Percentiles rank a stretch among this genome's conserved stretches.
Evolutionary conservation across 2,329 filamentous ascomycete species (phyloP).

Genomic region (Neoscytalidium dimidiatum): DNA sequence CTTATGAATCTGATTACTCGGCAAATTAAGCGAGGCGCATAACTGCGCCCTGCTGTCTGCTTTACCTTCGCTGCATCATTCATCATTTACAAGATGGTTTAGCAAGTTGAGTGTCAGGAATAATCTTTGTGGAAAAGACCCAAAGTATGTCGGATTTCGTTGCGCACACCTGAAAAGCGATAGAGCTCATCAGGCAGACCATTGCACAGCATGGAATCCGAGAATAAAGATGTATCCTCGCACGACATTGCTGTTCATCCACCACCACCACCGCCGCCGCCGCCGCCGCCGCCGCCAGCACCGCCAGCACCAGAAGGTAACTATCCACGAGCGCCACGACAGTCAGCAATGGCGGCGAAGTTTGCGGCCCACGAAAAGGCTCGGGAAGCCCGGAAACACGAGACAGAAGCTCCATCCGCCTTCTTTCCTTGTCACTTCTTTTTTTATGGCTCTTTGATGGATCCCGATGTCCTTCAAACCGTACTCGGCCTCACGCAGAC

Average conservation of each 20-base stretch:
- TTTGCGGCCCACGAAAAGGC: not conserved
- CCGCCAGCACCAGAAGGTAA: not conserved
- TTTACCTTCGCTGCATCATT: not conserved
- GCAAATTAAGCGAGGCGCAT: not conserved
- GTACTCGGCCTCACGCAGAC: conserved; percentile 29
- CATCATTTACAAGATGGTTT: not conserved
- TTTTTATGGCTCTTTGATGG: conserved; percentile 37
- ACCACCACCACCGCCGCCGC: not conserved
- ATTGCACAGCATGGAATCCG: not conserved
- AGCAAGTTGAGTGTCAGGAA: not conserved
- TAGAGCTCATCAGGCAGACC: not conserved
- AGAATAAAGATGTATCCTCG: not conserved
- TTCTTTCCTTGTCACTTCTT: conserved; percentile 33
- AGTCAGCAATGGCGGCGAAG: not conserved
- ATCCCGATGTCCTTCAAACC: conserved; percentile 31
- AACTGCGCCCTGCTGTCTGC: not conserved
- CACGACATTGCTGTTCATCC: not conserved
- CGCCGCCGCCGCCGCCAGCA: not conserved
- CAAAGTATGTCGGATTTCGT: not conserved
- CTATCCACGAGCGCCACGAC: not conserved
- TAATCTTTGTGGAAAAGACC: not conserved
- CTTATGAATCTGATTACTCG: too few relatives aligned
- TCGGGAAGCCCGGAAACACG: not conserved
- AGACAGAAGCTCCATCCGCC: not conserved
- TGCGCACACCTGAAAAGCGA: not conserved